Base-by-base conservation (phyloP, 1,284 basidiomycete species). In the Chondrostereum purpureum region DNA sequence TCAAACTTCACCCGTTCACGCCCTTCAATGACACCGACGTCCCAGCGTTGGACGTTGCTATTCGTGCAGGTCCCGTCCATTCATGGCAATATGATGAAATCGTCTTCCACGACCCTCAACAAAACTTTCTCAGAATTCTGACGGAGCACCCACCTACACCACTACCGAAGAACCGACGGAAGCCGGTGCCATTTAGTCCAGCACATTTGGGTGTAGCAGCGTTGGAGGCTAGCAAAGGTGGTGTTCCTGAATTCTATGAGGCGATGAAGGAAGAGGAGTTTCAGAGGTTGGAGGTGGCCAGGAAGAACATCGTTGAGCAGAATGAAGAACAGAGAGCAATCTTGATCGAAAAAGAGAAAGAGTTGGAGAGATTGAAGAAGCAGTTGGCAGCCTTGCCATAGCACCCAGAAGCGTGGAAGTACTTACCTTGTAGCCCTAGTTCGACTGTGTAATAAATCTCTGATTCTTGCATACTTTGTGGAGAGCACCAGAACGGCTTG, bases 31-130 rank as follows among this genome's bases (percentile, higher is more conserved):
- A 86, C 41, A 75, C 78, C 1, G 78, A 80, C 42, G 76, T 81
- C 4, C 78, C 83, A 1, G 70, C 80, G 5, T 69, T 79, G 3
- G 80, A 85, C 14, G 72, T 73, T 14, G 80, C 83, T 1, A 73
- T 77, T 50, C 78, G 79, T 50, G 59, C 73, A 16, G 80, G 83
- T 0, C 83, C 86, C 1, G 89, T 97, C n/a, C 90, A 98, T 62
- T 91, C 92, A 0, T 99, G 96, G 95, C 94, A 98, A 59, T 99
- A 99, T 67, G 96, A 99, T 62, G 96, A 99, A 61, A 79, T 99
- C 50, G 92, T 99, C 39, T 99, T 99, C 67, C 82, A 83, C 53
- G 95, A 99, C 58, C 96, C 96, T 1, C 92, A 87, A 50, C 83
- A 92, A 50, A 73, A 83, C 20, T 95, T 99, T 67, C 78, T 97